These are phyloP conservation scores for Pulveroboletus sp. DNA, from an alignment of 768 basidiomycete genomes.

Conservation along the genomic window DNA sequence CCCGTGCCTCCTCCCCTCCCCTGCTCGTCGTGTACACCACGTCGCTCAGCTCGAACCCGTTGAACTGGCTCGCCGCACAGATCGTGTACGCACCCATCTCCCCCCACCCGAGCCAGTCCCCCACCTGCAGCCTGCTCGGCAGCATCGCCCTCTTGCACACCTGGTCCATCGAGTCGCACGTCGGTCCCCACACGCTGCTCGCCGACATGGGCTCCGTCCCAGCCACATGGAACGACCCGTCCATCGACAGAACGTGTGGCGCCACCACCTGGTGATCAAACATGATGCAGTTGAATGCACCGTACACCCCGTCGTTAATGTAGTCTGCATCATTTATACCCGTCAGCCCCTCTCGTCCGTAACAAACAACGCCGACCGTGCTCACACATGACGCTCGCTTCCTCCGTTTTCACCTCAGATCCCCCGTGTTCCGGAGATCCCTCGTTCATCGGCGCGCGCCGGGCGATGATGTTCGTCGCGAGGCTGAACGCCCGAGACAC, in stretches of 20 bases:
- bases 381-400: slow-evolving; percentile 85
- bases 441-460: slow-evolving; percentile 55
- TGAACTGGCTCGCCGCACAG: slow-evolving; percentile 95
- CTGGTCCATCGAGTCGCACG: slow-evolving; percentile 96
- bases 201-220: slow-evolving; percentile 39
- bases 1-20: slow-evolving; percentile 47
- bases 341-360: too few relatives aligned
- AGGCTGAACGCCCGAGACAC: slow-evolving; percentile 90
- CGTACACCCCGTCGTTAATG: slow-evolving; percentile 99
- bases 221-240: slow-evolving; percentile 49
- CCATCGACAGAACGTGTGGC: slow-evolving; percentile 73
- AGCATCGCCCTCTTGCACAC: slow-evolving; percentile 63
- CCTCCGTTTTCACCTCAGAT: slow-evolving; percentile 26
- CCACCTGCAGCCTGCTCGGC: slow-evolving; percentile 71
- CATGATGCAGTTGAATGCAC: slow-evolving; percentile 93
- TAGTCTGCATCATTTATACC: slow-evolving; percentile 60
- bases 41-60: slow-evolving; percentile 79
- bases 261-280: slow-evolving; percentile 95
- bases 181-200: slow-evolving; percentile 95
- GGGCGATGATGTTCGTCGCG: slow-evolving; percentile 90
- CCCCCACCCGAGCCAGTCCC: slow-evolving; percentile 97
- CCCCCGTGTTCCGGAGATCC: slow-evolving; percentile 20
- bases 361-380: slow-evolving; percentile 10
- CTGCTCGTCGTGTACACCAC: slow-evolving; percentile 76
- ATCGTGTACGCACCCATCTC: slow-evolving; percentile 99